Evolutionary conservation across 805 yeast species (phyloP).

Genomic region (Saccharomycopsis capsularis): DNA sequence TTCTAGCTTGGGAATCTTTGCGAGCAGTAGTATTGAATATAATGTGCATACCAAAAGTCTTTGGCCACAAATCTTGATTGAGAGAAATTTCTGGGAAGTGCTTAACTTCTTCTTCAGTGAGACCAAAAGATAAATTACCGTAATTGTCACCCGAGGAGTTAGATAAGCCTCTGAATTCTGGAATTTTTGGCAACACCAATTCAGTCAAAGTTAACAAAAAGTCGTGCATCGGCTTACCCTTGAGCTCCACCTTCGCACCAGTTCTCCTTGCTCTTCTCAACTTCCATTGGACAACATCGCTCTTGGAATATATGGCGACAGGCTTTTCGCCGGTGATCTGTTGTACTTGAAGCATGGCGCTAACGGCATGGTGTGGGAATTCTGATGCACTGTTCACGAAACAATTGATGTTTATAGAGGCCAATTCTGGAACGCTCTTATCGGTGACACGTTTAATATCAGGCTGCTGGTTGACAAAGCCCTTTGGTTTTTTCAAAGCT

Average conservation of each 20-base stretch:
- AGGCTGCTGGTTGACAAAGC: slow-evolving; percentile 66
- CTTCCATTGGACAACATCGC: slow-evolving; percentile 80
- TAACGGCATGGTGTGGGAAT: slow-evolving; percentile 63
- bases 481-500: slow-evolving; percentile 67
- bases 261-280: slow-evolving; percentile 81
- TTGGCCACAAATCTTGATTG: slow-evolving; percentile 85
- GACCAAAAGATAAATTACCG: slow-evolving; percentile 84
- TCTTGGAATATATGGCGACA: slow-evolving; percentile 58
- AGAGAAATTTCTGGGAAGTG: slow-evolving; percentile 91
- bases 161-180: slow-evolving; percentile 77
- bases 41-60: slow-evolving; percentile 77
- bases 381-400: slow-evolving; percentile 67
- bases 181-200: slow-evolving; percentile 85
- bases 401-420: slow-evolving; percentile 65
- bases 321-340: slow-evolving; percentile 94
- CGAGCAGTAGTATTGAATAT: slow-evolving; percentile 84
- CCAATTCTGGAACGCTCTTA: slow-evolving; percentile 65
- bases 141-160: slow-evolving; percentile 68
- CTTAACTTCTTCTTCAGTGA: slow-evolving; percentile 67
- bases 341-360: slow-evolving; percentile 74
- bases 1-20: slow-evolving; percentile 83
- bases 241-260: slow-evolving; percentile 78
- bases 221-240: slow-evolving; percentile 79
- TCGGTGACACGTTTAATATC: slow-evolving; percentile 62
- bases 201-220: slow-evolving; percentile 83